Base-by-base conservation (phyloP, 495 filamentous ascomycete species). In the Chaetomium fimeti region DNA sequence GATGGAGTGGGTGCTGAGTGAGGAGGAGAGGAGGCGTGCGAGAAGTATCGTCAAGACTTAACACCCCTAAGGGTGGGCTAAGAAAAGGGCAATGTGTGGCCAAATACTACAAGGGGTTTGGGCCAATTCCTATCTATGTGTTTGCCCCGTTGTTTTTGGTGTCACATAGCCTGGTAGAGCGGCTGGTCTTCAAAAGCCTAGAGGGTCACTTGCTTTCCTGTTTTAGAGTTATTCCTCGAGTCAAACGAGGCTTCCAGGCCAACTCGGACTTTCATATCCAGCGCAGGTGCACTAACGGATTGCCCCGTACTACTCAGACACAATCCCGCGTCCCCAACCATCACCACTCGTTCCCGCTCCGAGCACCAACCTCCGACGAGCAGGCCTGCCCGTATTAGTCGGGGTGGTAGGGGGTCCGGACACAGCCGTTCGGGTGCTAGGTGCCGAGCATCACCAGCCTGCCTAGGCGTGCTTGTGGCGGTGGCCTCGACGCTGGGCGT, bases 1-100 rank as follows among this genome's bases (percentile, higher is more conserved):
- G 28, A 82, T 85, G 71, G 60, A 74, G 56, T 85, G 83, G 83
- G 78, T 84, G n/a, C 65, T 85, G 49, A 82, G 63, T 55, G 76
- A 80, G 65, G 83, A 85, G 49, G 83, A 85, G 72, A 79, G 80
- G 66, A 76, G 70, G 66, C 82, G 75, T 69, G 82, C 81, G 24
- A 80, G 83, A 71, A 78, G 73, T 12, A 69, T 85, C 38, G 83
- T 84, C 8, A 76, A 69, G 62, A 63, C 8, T 24, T 71, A 42
- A 5, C 8, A 24, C 12, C 32, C 3, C 1, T 5, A 11, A 9
- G 32, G 32, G 32, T 36, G 8, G 8, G 32, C 32, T 11, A 13
- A 11, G 54, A 18, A 43, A 7, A 3, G 16, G 5, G 11, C 16
- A 11, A 16, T 25, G 4, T 18, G 16, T 28, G 24, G 20, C 22